Base-by-base conservation (phyloP, 768 basidiomycete species). In the Lanmaoa pseudosensibilis region DNA sequence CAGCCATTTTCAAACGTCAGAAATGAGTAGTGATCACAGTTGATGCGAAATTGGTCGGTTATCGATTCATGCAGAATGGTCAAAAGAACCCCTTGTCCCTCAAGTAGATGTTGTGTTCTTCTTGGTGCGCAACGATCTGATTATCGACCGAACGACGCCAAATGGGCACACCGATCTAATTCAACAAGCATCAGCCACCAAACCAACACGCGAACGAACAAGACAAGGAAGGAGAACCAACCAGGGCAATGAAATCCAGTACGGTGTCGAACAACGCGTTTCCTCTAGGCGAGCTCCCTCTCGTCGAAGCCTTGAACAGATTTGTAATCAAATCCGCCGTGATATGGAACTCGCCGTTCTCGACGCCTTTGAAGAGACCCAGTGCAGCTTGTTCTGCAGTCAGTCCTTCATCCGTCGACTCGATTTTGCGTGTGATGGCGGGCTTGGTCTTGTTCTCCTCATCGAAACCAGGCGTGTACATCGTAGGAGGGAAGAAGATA, bases 371-470 rank as follows among this genome's bases (percentile, higher is more conserved):
- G 40, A 87, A 76, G 27, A 95, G 64, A 5, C 72, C 74, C 27
- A 69, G 62, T 0, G 91, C 91, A 33, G 85, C 85, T 39, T 78
- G 74, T 33, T 89, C 89, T 0, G 90, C 76, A 4, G 82, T 82
- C 54, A 83, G 56, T 0, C 86, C 84, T 27, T 76, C 78, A 65
- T 94, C 93, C 0, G 78, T 73, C 38, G 83, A 87, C 68, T 95
- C 94, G 41, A 97, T 86, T 60, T 86, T 84, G 49, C 79, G 78
- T 11, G 84, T 84, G 56, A 96, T 80, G 30, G 77, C 77, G 0
- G 93, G 94, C 64, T 96, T 96, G 9, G 78, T 80, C 64, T 79
- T 80, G 69, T 90, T 85, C 69, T 95, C 94, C 54, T 83, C 79
- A 18, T 87, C 85, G 58, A 77, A 89, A 0, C 93, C 92, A 0